These are phyloP conservation scores for Alternaria arbusti DNA, from an alignment of 2,329 filamentous ascomycete genomes.

Conservation along the genomic window DNA sequence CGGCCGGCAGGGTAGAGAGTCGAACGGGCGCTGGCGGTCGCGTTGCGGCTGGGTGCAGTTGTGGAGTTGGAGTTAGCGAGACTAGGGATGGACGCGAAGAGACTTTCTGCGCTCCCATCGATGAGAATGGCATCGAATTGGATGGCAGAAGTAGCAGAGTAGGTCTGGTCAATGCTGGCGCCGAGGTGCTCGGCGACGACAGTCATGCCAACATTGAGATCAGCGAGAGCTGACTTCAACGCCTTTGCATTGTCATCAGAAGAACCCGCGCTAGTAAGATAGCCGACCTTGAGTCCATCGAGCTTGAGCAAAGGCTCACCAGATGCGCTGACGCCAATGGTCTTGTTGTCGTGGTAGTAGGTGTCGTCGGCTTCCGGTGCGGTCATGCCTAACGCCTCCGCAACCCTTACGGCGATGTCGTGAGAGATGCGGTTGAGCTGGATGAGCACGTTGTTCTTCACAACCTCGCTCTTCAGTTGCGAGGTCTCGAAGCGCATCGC, in stretches of 20 bases:
- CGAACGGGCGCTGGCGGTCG: slow-evolving; percentile 41
- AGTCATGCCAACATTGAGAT: slow-evolving; percentile 61
- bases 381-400: slow-evolving; percentile 64
- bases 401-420: slow-evolving; percentile 70
- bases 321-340: slow-evolving; percentile 66
- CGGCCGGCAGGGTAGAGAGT: slow-evolving; percentile 69
- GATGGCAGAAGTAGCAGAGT: slow-evolving; percentile 68
- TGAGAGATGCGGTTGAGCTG: slow-evolving; percentile 74
- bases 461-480: slow-evolving; percentile 62
- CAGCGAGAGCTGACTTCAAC: slow-evolving; percentile 59
- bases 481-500: slow-evolving; percentile 74
- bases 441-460: slow-evolving; percentile 69
- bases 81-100: slow-evolving; percentile 58
- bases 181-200: slow-evolving; percentile 67
- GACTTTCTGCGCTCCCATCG: slow-evolving; percentile 58
- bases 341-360: slow-evolving; percentile 74
- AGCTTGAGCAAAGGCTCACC: slow-evolving; percentile 64
- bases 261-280: slow-evolving; percentile 60
- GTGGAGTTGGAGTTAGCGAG: slow-evolving; percentile 36
- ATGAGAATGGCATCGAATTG: slow-evolving; percentile 70
- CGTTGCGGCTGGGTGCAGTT: slow-evolving; percentile 21
- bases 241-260: slow-evolving; percentile 56
- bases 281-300: slow-evolving; percentile 68
- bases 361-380: slow-evolving; percentile 65
- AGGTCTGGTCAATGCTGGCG: slow-evolving; percentile 66